Conservation (phyloP, 441 rosid species). For the Adansonia rubrostipa region DNA sequence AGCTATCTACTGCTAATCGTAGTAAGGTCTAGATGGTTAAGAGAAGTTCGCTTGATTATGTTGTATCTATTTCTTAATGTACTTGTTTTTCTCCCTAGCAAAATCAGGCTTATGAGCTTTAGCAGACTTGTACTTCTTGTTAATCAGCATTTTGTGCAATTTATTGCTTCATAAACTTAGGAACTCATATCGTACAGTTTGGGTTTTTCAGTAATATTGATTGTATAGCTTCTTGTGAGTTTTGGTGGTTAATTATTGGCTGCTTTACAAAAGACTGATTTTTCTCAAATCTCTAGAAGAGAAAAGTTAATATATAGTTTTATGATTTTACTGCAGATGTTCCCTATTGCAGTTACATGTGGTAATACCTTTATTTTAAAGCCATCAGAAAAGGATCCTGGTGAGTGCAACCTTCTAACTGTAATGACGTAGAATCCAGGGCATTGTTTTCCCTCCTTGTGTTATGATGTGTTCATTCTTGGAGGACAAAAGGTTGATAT, state of each 20-base stretch:
- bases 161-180: not conserved
- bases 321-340: conserved; percentile 52
- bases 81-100: not conserved
- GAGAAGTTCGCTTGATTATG: not conserved
- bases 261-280: not conserved
- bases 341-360: conserved; percentile 88
- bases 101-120: conserved; percentile 15
- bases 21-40: not conserved
- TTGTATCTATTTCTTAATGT: not conserved
- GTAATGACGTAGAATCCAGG: not conserved
- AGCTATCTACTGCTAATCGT: not conserved
- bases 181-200: not conserved
- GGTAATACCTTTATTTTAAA: conserved; percentile 90
- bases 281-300: conserved; percentile 10
- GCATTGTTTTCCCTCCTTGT: conserved; percentile 2
- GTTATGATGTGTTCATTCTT: not conserved
- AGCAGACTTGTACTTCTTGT: not conserved
- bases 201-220: conserved; percentile 5
- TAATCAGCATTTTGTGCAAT: conserved; percentile 5
- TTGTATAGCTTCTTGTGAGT: conserved; percentile 10
- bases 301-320: not conserved
- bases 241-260: not conserved
- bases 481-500: not conserved
- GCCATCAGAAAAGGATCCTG: conserved; percentile 98
- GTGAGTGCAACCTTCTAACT: conserved; percentile 40